Conservation (phyloP, 2,329 filamentous ascomycete species). For the Fusarium brevicatenulatum region DNA sequence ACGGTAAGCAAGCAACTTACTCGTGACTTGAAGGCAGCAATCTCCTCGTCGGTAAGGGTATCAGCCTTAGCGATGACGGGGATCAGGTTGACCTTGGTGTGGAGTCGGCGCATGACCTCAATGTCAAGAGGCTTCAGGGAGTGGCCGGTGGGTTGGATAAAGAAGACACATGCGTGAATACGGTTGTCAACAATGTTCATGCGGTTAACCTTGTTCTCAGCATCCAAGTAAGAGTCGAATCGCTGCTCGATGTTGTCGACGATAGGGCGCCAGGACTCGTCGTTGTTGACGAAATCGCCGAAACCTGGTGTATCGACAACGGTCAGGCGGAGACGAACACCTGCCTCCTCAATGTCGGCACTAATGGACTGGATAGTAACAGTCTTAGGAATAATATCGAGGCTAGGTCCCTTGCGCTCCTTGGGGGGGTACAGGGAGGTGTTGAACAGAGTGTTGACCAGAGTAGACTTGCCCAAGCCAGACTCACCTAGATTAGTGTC, state of each 20-base stretch:
- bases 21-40: conserved; percentile 92
- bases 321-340: conserved; percentile 93
- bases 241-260: conserved; percentile 99
- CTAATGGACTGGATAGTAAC: conserved; percentile 95
- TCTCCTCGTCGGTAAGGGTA: conserved; percentile 97
- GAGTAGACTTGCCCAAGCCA: conserved; percentile 96
- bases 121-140: conserved; percentile 98
- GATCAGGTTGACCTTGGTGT: conserved; percentile 99
- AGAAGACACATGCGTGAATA: conserved; percentile 98
- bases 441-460: conserved; percentile 99
- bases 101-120: conserved; percentile 98
- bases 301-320: conserved; percentile 98
- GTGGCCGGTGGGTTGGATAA: conserved; percentile 98
- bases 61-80: conserved; percentile 99
- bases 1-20: conserved; percentile 67
- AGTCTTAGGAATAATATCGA: conserved; percentile 98
- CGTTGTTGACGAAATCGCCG: conserved; percentile 99
- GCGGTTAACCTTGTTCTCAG: conserved; percentile 99
- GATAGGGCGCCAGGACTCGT: conserved; percentile 98
- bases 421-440: conserved; percentile 98
- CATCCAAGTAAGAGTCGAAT: conserved; percentile 97
- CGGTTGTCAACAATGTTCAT: conserved; percentile 99
- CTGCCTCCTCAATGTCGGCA: conserved; percentile 97
- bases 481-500: conserved; percentile 80
- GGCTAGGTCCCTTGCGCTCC: conserved; percentile 96